Conservation (phyloP, 2,329 filamentous ascomycete genomes). For the Fusarium globosum region DNA sequence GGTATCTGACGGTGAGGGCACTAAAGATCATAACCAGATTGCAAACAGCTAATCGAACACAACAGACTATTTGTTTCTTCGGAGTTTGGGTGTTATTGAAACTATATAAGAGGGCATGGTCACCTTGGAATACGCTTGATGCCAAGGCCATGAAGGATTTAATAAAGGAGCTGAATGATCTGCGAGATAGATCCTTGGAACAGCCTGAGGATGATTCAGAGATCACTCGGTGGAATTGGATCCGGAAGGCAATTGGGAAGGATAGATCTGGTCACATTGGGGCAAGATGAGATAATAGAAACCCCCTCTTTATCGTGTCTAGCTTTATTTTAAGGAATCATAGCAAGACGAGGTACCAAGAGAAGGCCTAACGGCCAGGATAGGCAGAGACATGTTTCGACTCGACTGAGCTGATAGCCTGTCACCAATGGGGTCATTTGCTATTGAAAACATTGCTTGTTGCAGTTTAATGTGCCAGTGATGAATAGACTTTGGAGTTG, state of each 20-base stretch:
- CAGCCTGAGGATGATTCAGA: neutral
- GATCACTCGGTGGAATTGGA: neutral
- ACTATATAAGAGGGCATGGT: neutral
- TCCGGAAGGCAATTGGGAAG: neutral
- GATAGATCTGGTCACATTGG: fast-evolving
- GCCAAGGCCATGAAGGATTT: neutral
- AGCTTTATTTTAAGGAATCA: neutral
- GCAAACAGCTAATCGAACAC: neutral
- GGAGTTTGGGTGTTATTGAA: neutral
- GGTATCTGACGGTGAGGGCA: neutral
- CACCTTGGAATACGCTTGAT: neutral
- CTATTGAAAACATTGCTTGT: neutral
- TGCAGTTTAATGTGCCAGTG: neutral
- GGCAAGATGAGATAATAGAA: neutral
- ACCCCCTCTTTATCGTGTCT: neutral
- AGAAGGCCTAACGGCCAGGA: neutral
- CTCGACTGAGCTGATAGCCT: neutral
- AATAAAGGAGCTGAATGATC: neutral
- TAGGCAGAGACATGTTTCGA: neutral
- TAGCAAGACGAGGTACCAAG: neutral
- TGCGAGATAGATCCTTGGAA: neutral
- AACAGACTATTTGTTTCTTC: neutral
- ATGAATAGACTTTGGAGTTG: neutral
- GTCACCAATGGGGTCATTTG: neutral
- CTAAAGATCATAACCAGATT: too few species aligned